These are phyloP conservation scores for Nannochloropsis granulata DNA, from an alignment of 108 stramenopile species.

Conservation along the genomic window DNA sequence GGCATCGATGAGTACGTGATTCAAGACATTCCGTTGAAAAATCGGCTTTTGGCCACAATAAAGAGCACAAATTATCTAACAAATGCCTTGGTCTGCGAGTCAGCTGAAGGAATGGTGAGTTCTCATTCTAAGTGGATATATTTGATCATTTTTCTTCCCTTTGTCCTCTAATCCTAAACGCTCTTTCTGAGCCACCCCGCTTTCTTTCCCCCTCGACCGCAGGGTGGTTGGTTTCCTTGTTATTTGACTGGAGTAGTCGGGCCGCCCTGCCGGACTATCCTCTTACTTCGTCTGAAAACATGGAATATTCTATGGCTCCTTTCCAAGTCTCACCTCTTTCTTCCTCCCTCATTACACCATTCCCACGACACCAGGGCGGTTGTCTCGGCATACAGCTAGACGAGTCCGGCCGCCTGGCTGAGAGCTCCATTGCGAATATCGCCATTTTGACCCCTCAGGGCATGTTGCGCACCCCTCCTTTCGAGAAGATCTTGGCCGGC, in stretches of 20 bases:
- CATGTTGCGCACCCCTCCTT: slow-evolving; percentile 18
- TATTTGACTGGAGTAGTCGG: neutral
- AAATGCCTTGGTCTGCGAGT: slow-evolving; percentile 10
- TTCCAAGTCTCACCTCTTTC: too few species aligned
- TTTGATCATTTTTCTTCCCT: neutral
- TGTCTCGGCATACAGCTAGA: slow-evolving; percentile 9
- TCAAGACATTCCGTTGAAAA: slow-evolving; percentile 5
- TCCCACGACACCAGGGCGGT: neutral
- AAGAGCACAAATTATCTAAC: slow-evolving; percentile 18
- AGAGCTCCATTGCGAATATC: slow-evolving; percentile 22
- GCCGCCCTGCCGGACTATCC: neutral
- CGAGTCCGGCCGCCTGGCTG: slow-evolving; percentile 1
- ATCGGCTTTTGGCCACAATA: slow-evolving; percentile 6
- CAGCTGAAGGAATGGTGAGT: neutral
- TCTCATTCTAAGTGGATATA: neutral
- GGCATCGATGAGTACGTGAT: slow-evolving; percentile 3
- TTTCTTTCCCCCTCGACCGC: neutral
- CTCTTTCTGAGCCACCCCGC: neutral
- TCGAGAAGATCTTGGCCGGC: slow-evolving; percentile 15
- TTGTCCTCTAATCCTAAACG: neutral
- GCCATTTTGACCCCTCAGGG: slow-evolving; percentile 7
- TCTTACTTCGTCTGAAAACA: too few species aligned
- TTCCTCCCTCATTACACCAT: too few species aligned
- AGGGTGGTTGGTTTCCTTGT: neutral
- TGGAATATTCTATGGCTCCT: too few species aligned